Evolutionary conservation across 2,329 filamentous ascomycete species (phyloP).

Genomic region (Didymella pomorum): DNA sequence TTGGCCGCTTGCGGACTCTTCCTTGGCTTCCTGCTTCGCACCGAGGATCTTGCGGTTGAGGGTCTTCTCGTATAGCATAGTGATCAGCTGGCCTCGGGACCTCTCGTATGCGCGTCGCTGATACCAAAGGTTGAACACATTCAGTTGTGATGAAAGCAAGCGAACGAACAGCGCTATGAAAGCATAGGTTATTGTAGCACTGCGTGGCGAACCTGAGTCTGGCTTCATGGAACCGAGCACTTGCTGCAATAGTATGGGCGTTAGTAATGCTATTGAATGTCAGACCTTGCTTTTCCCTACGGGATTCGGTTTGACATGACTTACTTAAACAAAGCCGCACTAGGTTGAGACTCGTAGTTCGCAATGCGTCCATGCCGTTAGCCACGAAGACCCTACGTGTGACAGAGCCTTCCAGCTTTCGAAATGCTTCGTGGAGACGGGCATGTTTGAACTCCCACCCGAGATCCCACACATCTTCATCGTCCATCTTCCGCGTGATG

Average conservation of each 20-base stretch:
- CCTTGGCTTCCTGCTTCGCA: conserved; percentile 41
- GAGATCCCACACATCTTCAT: conserved; percentile 83
- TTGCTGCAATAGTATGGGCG: conserved; percentile 75
- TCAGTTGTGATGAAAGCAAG: conserved; percentile 69
- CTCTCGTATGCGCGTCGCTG: conserved; percentile 84
- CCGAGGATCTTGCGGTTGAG: conserved; percentile 66
- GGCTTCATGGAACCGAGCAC: conserved; percentile 74
- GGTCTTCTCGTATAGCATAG: conserved; percentile 83
- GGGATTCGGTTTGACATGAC: conserved; percentile 19
- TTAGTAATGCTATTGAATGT: conserved; percentile 50
- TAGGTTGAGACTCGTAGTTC: conserved; percentile 70
- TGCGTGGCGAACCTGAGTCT: conserved; percentile 57
- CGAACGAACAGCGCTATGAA: conserved; percentile 67
- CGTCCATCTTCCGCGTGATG: conserved; percentile 70
- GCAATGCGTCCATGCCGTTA: conserved; percentile 79
- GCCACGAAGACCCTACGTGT: conserved; percentile 73
- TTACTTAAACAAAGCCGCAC: conserved; percentile 66
- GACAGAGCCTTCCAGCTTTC: conserved; percentile 75
- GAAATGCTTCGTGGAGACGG: conserved; percentile 76
- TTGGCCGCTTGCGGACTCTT: conserved; percentile 34
- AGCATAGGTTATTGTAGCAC: conserved; percentile 71
- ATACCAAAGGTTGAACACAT: conserved; percentile 79
- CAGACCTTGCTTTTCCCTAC: background rate
- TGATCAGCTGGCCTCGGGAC: conserved; percentile 84
- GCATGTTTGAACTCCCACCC: conserved; percentile 83